These are phyloP conservation scores for Onygena corvina DNA, from an alignment of 2,329 filamentous ascomycete genomes.

Conservation along the genomic window DNA sequence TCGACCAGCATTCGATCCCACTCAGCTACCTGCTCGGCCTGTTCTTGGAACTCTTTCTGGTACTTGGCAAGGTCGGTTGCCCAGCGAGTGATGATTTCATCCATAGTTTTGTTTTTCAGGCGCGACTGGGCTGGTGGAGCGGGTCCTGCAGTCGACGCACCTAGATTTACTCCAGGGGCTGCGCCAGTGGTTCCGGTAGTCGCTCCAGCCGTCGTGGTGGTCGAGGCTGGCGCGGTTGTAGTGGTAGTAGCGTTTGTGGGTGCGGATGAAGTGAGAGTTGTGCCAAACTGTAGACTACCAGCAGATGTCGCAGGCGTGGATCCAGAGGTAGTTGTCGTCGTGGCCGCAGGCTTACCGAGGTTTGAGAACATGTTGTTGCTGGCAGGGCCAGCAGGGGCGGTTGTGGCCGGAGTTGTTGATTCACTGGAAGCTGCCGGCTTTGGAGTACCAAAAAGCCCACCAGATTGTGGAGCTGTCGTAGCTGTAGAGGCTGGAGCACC, in stretches of 20 bases:
- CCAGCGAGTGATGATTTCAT: slow-evolving; percentile 96
- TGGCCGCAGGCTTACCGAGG: slow-evolving; percentile 21
- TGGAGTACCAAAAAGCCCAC: slow-evolving; percentile 35
- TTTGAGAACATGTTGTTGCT: slow-evolving; percentile 14
- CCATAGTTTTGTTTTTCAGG: slow-evolving; percentile 97
- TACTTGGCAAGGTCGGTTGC: slow-evolving; percentile 90
- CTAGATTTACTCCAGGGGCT: slow-evolving; percentile 37
- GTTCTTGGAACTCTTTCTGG: slow-evolving; percentile 88
- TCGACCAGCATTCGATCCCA: slow-evolving; percentile 92
- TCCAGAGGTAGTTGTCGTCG: slow-evolving; percentile 18
- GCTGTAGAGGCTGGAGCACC: slow-evolving; percentile 20
- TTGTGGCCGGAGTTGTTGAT: slow-evolving; percentile 27
- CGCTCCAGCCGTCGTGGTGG: slow-evolving; percentile 23
- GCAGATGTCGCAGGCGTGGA: slow-evolving; percentile 22
- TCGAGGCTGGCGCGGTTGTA: slow-evolving; percentile 22
- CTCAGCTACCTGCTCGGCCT: slow-evolving; percentile 71
- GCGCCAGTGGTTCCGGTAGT: slow-evolving; percentile 24
- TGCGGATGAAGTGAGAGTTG: slow-evolving; percentile 19
- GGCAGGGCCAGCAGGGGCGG: slow-evolving; percentile 20
- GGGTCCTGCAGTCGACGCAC: slow-evolving; percentile 67
- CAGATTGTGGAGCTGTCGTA: slow-evolving; percentile 6
- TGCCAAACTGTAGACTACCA: slow-evolving; percentile 8
- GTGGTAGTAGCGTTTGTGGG: slow-evolving; percentile 20
- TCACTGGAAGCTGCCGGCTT: slow-evolving; percentile 21
- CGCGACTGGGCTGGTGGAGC: slow-evolving; percentile 69